Percentiles rank a stretch among this genome's conserved stretches.
Conservation (phyloP, 2,329 filamentous ascomycete species). For the Penicillium palitans region DNA sequence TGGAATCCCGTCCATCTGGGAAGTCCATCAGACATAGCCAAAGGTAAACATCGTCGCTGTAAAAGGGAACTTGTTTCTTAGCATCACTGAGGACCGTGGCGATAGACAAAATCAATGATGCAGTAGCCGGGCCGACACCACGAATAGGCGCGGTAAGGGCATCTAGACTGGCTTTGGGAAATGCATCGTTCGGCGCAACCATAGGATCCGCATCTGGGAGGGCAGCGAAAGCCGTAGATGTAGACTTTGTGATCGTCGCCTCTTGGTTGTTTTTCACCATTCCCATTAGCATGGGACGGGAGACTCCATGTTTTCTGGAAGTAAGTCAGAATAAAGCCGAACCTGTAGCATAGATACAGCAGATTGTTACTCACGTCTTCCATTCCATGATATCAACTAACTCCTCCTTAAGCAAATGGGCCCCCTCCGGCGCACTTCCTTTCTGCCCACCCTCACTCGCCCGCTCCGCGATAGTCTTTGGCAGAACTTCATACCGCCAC, state of each 20-base stretch:
- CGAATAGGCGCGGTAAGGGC: constrained; percentile 37
- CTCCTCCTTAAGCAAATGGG: constrained; percentile 36
- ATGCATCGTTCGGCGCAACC: constrained; percentile 19
- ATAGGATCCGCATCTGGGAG: constrained; percentile 14
- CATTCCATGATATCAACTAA: constrained; percentile 44
- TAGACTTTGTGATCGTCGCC: constrained; percentile 28
- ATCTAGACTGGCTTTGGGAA: constrained; percentile 37
- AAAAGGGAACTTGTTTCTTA: constrained; percentile 38
- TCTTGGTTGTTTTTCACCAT: constrained; percentile 41
- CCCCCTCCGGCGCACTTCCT: constrained; percentile 13
- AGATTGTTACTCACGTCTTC: constrained; percentile 42
- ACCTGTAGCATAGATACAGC: not conserved
- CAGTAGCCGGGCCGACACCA: constrained; percentile 46
- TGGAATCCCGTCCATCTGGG: constrained; percentile 4
- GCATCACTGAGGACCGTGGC: constrained; percentile 17
- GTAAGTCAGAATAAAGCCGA: not conserved
- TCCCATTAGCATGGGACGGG: constrained; percentile 42
- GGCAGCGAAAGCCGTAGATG: constrained; percentile 29
- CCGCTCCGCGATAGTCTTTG: constrained; percentile 24
- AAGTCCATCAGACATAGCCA: constrained; percentile 39
- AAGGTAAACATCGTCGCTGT: constrained; percentile 45
- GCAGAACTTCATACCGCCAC: constrained; percentile 42
- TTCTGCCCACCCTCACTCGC: constrained; percentile 3
- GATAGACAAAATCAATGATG: constrained; percentile 44
- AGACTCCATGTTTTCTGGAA: constrained; percentile 32